Evolutionary conservation across 2,329 filamentous ascomycete species (phyloP), one percentile per base, ranked within the genome.

Genomic region (Pseudocercospora eumusae): DNA sequence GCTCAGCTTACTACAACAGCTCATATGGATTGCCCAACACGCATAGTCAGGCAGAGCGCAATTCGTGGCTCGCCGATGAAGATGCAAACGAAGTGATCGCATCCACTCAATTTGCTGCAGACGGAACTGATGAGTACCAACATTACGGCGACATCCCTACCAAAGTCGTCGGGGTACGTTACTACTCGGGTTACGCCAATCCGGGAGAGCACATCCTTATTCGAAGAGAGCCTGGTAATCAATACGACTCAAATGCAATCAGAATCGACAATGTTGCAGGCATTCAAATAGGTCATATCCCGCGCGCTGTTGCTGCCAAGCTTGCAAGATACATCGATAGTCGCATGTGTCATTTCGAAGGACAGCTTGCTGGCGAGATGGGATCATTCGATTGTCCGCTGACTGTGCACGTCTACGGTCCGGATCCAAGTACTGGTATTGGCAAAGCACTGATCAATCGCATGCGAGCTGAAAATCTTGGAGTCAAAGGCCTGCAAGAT

Each of bases 271-370:
- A 95, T 74, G 90, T 93, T 13, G 83, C 89, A 71, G 84, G 86
- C 15, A 74, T 76, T 7, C 91, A 96, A 70, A 90, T 96, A 68
- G 92, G 92, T 0, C 91, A 96, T 75, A 80, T 96, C 44, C 88
- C 90, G 6, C 81, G 85, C 11, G 80, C 77, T 0, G 71, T 91
- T 21, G 91, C 87, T 0, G 78, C 81, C n/a, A 93, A 90, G 74
- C 77, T 96, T 57, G 86, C 90, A 0, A 84, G 83, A 1, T 92
- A 91, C 71, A 81, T 96, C 72, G 87, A 88, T 75, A 70, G 79
- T 70, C 13, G 31, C 57, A 82, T 82, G 18, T 78, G 95, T 8
- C 72, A 84, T 1, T 73, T 93, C 6, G 92, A 96, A 73, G 90
- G 86, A 0, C 78, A 84, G 15, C 81, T 96, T 50, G 85, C 83